Percentiles rank a stretch among this genome's conserved stretches.
These are phyloP conservation scores for Aaosphaeria arxii DNA, from an alignment of 2,329 filamentous ascomycete genomes.

Conservation along the genomic window DNA sequence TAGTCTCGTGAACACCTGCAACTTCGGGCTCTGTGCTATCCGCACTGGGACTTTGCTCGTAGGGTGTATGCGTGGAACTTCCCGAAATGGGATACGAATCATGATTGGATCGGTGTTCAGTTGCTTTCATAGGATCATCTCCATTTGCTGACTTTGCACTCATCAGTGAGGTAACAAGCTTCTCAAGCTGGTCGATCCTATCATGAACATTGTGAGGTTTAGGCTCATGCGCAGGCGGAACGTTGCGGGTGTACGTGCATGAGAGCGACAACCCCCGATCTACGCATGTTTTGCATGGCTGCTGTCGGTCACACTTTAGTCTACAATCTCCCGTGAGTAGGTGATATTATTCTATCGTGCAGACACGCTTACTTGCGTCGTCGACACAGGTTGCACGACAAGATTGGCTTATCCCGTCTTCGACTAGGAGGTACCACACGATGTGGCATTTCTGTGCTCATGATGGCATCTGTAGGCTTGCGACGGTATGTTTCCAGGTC, in stretches of 20 bases:
- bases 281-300: slow-evolving; percentile 35
- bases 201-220: slow-evolving; percentile 32
- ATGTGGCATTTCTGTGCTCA: slow-evolving; percentile 15
- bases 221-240: slow-evolving; percentile 16
- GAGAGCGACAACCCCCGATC: slow-evolving; percentile 34
- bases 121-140: too few relatives aligned
- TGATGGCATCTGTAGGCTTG: slow-evolving; percentile 5
- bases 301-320: slow-evolving; percentile 35
- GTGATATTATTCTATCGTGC: neutral
- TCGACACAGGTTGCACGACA: slow-evolving; percentile 27
- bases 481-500: neutral
- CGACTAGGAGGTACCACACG: slow-evolving; percentile 25
- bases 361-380: slow-evolving; percentile 19
- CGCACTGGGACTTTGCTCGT: slow-evolving; percentile 2
- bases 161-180: slow-evolving; percentile 34
- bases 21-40: slow-evolving; percentile 12
- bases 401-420: slow-evolving; percentile 28
- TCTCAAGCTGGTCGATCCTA: slow-evolving; percentile 35
- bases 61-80: too few relatives aligned
- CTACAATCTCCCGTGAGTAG: slow-evolving; percentile 3
- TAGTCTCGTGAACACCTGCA: slow-evolving; percentile 23
- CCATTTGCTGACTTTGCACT: slow-evolving; percentile 11
- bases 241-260: slow-evolving; percentile 26
- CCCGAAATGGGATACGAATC: too few relatives aligned
- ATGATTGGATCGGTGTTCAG: too few relatives aligned